phyloP scores from a whole-genome alignment of 345 rosid species.

The Turritis glabra region DNA sequence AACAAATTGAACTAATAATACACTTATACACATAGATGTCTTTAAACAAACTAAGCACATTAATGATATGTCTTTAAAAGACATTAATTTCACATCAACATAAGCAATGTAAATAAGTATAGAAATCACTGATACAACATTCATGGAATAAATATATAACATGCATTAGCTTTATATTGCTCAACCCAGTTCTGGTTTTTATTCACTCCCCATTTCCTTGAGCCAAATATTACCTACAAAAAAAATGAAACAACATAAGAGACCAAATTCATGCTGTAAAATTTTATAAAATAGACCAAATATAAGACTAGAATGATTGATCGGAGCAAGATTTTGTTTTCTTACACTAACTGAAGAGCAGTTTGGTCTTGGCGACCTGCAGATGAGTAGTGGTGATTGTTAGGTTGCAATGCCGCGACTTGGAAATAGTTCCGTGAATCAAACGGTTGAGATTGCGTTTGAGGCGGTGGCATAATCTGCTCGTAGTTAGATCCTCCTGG shows the following conservation, averaged over 20 bases:
- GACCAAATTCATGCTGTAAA: not conserved
- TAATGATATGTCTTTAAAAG: constrained; percentile 21
- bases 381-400: constrained; percentile 52
- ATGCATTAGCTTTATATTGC: constrained; percentile 33
- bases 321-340: not conserved
- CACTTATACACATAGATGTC: constrained; percentile 18
- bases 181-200: constrained; percentile 34
- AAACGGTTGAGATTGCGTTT: constrained; percentile 47
- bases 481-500: constrained; percentile 72
- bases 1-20: not conserved
- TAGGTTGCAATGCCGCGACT: constrained; percentile 77
- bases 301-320: not conserved
- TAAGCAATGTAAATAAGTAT: constrained; percentile 22
- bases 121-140: constrained; percentile 10
- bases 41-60: constrained; percentile 16
- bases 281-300: not conserved
- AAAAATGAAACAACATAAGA: not conserved
- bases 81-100: constrained; percentile 27
- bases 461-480: constrained; percentile 60
- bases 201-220: constrained; percentile 25
- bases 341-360: constrained; percentile 87
- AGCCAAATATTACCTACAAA: constrained; percentile 37
- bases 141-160: constrained; percentile 24
- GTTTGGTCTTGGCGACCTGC: constrained; percentile 60
- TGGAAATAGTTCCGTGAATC: constrained; percentile 82